These are phyloP conservation scores for Carex sylvatica DNA, from an alignment of 202 grass and related monocot genomes.

Conservation along the genomic window DNA sequence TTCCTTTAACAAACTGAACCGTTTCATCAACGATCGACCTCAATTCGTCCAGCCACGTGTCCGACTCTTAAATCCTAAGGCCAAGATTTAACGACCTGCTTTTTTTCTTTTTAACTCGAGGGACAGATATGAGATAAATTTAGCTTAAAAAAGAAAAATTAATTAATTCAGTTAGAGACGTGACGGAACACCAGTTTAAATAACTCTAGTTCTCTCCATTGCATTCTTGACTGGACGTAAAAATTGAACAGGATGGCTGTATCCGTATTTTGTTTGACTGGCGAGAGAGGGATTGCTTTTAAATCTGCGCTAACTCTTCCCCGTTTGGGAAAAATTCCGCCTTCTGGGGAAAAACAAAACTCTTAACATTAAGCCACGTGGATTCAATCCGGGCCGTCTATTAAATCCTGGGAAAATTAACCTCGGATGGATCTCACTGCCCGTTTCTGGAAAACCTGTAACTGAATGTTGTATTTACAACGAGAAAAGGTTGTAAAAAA, in stretches of 20 bases:
- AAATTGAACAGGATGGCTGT: neutral
- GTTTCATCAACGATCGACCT: neutral
- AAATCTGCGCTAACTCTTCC: constrained; percentile 25
- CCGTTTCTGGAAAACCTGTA: constrained; percentile 31
- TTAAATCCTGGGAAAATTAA: neutral
- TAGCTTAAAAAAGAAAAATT: constrained; percentile 19
- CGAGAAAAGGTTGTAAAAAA: constrained; percentile 51
- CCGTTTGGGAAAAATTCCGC: constrained; percentile 29
- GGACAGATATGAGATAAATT: neutral
- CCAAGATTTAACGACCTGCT: neutral
- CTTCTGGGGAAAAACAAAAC: neutral
- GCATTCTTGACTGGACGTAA: accelerated
- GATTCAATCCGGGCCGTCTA: constrained; percentile 1
- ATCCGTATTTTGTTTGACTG: neutral
- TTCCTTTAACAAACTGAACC: constrained; percentile 19
- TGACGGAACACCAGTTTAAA: constrained; percentile 29
- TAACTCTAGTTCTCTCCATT: neutral
- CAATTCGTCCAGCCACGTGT: constrained; percentile 30
- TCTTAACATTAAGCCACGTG: constrained; percentile 25
- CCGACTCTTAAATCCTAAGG: constrained; percentile 20
- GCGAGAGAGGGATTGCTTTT: constrained; percentile 21
- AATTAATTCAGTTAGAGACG: constrained; percentile 19
- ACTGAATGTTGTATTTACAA: constrained; percentile 42
- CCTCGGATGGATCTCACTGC: constrained; percentile 27
- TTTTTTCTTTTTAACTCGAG: constrained; percentile 5